Base-by-base conservation (phyloP, 805 yeast genomes). In the Wickerhamomyces ciferrii region DNA sequence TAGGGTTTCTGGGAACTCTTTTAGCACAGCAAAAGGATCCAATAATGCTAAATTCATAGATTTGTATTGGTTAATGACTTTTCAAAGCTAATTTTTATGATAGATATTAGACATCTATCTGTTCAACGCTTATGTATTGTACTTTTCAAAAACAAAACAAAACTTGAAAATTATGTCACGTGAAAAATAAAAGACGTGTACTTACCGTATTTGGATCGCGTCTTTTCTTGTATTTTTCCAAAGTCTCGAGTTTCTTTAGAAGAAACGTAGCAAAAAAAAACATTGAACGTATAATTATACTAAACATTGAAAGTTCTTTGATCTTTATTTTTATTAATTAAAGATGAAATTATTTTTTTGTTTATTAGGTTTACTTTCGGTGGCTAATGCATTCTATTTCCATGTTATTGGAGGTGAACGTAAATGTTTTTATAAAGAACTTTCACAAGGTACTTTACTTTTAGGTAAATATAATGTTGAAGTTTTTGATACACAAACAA, bases 11-110 rank as follows among this genome's bases (percentile, higher is more conserved):
- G 98, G 98, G 56, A 78, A 91, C 60, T 91, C 98, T 58, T 88
- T 89, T 19, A 96, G 84, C 20, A 92, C 90, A 2, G 92, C 81
- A 63, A 89, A 88, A 3, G 97, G 97, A 64, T 91, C 98, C 52
- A 87, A 78, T 21, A 92, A 72, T 10, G 94, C 74, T 31, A 90
- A 70, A 63, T 91, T 91, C 94, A 87, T 87, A 6, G 15, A n/a
- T n/a, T n/a, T n/a, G n/a, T n/a, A n/a, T n/a, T n/a, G n/a, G n/a
- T n/a, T n/a, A n/a, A n/a, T n/a, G n/a, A n/a, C n/a, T n/a, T n/a
- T n/a, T n/a, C n/a, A n/a, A n/a, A n/a, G n/a, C n/a, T n/a, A n/a
- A n/a, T n/a, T n/a, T n/a, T n/a, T n/a, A n/a, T n/a, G n/a, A n/a
- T n/a, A n/a, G n/a, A n/a, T n/a, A n/a, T n/a, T n/a, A n/a, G n/a